Conservation (phyloP, 2,329 filamentous ascomycete species). For the Aspergillus alliaceus region DNA sequence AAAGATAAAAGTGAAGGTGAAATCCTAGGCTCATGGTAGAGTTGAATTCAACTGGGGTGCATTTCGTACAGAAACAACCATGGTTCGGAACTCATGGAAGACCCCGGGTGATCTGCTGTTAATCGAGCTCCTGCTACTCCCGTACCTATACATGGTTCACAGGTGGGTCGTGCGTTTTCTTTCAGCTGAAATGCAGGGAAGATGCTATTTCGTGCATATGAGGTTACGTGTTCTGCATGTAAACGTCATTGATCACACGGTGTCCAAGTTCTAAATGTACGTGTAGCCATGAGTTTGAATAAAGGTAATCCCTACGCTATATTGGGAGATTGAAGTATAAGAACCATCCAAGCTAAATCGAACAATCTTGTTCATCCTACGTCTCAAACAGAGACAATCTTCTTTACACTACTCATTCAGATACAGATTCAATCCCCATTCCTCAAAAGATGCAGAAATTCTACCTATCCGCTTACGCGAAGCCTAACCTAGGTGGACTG, state of each 20-base stretch:
- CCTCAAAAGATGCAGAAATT: not conserved
- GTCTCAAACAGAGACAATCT: not conserved
- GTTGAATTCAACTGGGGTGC: no score
- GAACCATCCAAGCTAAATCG: not conserved
- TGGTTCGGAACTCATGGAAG: not conserved
- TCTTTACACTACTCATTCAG: not conserved
- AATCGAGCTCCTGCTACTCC: not conserved
- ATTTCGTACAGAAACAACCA: no score
- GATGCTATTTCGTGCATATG: not conserved
- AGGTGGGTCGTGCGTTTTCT: no score
- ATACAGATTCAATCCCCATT: not conserved
- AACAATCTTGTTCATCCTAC: not conserved
- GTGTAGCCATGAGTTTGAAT: rapidly evolving
- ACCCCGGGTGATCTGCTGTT: no score
- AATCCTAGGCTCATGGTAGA: no score
- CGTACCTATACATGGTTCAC: no score
- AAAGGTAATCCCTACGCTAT: not conserved
- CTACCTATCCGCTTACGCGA: not conserved
- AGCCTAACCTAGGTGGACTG: not conserved
- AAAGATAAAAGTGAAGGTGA: no score
- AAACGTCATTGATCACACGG: not conserved
- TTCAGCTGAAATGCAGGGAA: not conserved
- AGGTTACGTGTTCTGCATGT: not conserved
- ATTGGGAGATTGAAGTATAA: not conserved
- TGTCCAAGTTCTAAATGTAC: no score